Evolutionary conservation across 441 rosid species (phyloP).

Genomic region (Kokia cookei): DNA sequence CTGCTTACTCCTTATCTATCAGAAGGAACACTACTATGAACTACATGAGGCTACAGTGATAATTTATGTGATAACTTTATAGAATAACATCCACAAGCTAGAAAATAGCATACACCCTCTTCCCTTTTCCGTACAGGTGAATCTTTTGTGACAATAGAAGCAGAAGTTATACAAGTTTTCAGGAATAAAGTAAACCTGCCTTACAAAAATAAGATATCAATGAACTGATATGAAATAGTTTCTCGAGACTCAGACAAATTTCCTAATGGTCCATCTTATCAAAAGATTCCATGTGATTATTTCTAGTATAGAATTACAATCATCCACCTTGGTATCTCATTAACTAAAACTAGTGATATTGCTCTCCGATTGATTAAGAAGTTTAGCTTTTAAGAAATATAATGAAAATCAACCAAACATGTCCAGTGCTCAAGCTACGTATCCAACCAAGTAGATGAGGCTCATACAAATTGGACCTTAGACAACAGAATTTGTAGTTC

Average conservation of each 20-base stretch:
- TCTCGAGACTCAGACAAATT: background rate
- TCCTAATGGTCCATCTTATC: background rate
- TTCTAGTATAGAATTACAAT: background rate
- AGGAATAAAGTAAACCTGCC: background rate
- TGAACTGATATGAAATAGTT: background rate
- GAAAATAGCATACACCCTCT: background rate
- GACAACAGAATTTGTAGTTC: too few relatives aligned
- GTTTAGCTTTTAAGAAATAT: background rate
- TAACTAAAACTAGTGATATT: background rate
- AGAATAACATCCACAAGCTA: background rate
- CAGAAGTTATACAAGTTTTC: background rate
- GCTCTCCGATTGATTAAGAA: background rate
- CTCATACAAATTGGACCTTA: too few relatives aligned
- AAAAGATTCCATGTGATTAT: background rate
- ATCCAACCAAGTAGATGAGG: too few relatives aligned
- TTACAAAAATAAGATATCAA: background rate
- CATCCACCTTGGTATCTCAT: background rate
- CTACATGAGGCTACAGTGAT: background rate
- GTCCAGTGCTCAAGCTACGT: too few relatives aligned
- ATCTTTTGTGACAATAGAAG: background rate
- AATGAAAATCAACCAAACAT: background rate
- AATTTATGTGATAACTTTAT: background rate
- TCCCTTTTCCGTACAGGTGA: background rate
- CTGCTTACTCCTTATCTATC: background rate
- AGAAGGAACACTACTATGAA: background rate